Evolutionary conservation across 768 basidiomycete genomes (phyloP), one percentile per base, ranked within the genome.

Genomic region (Pleurotus citrinopileatus): DNA sequence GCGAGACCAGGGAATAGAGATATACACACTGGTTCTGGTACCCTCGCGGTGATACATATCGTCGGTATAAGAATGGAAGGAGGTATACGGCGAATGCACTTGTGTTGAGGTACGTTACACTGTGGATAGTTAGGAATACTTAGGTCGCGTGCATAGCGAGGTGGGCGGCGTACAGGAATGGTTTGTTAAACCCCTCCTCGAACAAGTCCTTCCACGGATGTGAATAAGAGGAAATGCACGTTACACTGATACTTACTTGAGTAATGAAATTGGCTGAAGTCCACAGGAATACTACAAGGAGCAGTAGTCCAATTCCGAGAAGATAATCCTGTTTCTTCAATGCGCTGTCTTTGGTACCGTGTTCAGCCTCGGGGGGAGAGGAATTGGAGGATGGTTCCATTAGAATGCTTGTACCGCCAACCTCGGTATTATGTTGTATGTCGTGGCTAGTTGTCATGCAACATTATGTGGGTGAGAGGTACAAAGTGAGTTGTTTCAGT

Each of bases 71-170:
- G 47, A 73, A 80, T 0, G 91, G 91, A 2, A 93, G 48, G 26
- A 95, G 84, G 70, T 95, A 95, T 12, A 93, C 61, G 3, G 82
- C 72, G 65, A 98, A 98, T n/a, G 92, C 77, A 57, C 89, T 86
- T 1, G 95, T 98, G 70, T 87, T 94, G 65, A 96, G 73, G 64
- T 97, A 98, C 9, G 96, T 95, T 47, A 92, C 80, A 54, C 90
- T 91, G 54, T 36, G 36, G 38, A n/a, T 19, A 3, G 42, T 17
- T 43, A 12, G n/a, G 26, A 20, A 55, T 37, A 42, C 15, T 20
- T 4, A n/a, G 3, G 45, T 19, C n/a, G 26, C 29, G 36, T 46
- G 53, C n/a, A 38, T 56, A 26, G 29, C 40, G 20, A 61, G 10
- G 22, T 12, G 5, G 34, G 13, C 20, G 26, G 22, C 25, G 26